Conservation (phyloP, 495 filamentous ascomycete species). For the Tuber aestivum region DNA sequence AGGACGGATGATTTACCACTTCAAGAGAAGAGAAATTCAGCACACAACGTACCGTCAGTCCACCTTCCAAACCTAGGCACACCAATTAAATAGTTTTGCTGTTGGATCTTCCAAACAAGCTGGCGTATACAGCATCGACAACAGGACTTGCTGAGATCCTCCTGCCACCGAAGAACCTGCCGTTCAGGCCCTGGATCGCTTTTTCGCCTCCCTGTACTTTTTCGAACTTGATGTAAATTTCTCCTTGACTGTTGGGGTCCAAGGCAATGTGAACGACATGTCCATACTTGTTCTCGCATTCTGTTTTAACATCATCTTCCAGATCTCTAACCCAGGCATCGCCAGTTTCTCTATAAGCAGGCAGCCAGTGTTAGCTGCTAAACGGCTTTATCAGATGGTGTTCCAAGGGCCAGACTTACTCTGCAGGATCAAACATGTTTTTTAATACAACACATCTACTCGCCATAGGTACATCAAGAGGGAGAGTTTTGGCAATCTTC, state of each 20-base stretch:
- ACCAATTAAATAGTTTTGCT: conserved; percentile 32
- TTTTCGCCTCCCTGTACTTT: conserved; percentile 90
- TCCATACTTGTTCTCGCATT: conserved; percentile 95
- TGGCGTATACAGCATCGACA: conserved; percentile 97
- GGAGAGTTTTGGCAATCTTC: conserved; percentile 76
- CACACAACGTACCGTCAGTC: conserved; percentile 1
- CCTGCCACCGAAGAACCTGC: conserved; percentile 83
- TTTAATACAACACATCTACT: conserved; percentile 89
- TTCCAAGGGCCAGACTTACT: conserved; percentile 58
- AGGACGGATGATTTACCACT: background rate
- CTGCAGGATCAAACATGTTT: conserved; percentile 87
- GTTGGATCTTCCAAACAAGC: conserved; percentile 82
- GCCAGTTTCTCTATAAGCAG: conserved; percentile 64
- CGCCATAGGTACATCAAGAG: conserved; percentile 82
- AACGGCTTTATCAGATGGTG: background rate
- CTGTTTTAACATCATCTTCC: conserved; percentile 85
- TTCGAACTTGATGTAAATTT: conserved; percentile 98
- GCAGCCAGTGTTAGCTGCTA: conserved; percentile 46
- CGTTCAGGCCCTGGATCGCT: conserved; percentile 94
- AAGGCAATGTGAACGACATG: conserved; percentile 95
- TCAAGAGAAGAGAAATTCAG: conserved; percentile 4
- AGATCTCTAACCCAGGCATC: conserved; percentile 87
- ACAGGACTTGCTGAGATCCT: conserved; percentile 91
- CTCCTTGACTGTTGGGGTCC: conserved; percentile 88
- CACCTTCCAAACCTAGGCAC: background rate